Evolutionary conservation across 2,329 filamentous ascomycete species (phyloP).

Genomic region (Rhinocladiella mackenziei): DNA sequence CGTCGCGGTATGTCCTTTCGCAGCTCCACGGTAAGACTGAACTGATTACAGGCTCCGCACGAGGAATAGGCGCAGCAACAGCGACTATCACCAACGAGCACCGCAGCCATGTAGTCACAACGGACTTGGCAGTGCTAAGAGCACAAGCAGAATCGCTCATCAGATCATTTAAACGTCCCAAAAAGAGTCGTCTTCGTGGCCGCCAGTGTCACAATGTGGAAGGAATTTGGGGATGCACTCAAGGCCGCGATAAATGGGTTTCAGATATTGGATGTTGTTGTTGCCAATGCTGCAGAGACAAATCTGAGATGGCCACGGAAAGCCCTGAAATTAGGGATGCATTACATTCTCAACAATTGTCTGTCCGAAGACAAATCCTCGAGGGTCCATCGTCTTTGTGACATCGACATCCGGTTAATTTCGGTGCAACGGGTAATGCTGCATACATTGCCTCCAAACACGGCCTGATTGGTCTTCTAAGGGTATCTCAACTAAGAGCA

Average conservation of each 20-base stretch:
- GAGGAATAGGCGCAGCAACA: slow-evolving; percentile 45
- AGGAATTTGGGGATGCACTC: slow-evolving; percentile 37
- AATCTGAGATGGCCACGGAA: too few relatives aligned
- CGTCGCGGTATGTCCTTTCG: not conserved
- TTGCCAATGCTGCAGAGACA: slow-evolving; percentile 45
- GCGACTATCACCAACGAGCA: slow-evolving; percentile 44
- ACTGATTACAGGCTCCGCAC: slow-evolving; percentile 43
- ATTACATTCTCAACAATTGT: slow-evolving; percentile 28
- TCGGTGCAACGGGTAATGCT: slow-evolving; percentile 41
- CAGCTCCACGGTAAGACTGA: slow-evolving; percentile 37
- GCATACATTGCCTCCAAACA: slow-evolving; percentile 46
- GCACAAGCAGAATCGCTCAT: slow-evolving; percentile 39
- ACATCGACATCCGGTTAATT: slow-evolving; percentile 45
- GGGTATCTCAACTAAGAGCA: slow-evolving; percentile 38
- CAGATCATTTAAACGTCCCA: slow-evolving; percentile 1
- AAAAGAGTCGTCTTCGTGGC: slow-evolving; percentile 37
- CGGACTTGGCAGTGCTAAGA: slow-evolving; percentile 30
- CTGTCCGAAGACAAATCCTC: slow-evolving; percentile 11
- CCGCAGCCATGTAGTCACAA: slow-evolving; percentile 41
- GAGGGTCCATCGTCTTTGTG: slow-evolving; percentile 40
- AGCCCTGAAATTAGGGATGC: slow-evolving; percentile 36
- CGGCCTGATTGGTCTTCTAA: slow-evolving; percentile 40
- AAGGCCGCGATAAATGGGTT: slow-evolving; percentile 34
- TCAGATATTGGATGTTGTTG: slow-evolving; percentile 39
- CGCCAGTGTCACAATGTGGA: slow-evolving; percentile 38